Conservation (phyloP, 2,329 filamentous ascomycete species). For the Torrubiella hemipterigena region DNA sequence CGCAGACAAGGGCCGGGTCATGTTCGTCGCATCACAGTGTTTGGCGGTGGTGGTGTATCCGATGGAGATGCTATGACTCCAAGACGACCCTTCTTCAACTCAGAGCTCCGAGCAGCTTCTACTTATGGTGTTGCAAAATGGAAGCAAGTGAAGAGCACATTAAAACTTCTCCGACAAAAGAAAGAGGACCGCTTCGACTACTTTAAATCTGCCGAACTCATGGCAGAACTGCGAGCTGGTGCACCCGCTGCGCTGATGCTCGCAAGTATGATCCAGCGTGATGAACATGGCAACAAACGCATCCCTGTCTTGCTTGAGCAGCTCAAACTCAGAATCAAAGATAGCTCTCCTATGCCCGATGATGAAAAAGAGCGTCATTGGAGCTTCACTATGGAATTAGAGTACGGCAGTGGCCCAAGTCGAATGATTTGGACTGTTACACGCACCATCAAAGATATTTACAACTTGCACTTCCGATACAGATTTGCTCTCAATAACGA, state of each 20-base stretch:
- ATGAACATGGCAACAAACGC: conserved; percentile 88
- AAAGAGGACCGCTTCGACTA: conserved; percentile 87
- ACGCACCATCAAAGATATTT: conserved; percentile 77
- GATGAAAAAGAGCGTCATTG: conserved; percentile 59
- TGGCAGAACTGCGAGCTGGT: conserved; percentile 87
- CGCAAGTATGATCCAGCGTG: conserved; percentile 94
- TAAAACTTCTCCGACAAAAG: conserved; percentile 67
- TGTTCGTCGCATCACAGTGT: conserved; percentile 52
- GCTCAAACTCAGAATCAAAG: conserved; percentile 74
- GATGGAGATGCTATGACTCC: conserved; percentile 49
- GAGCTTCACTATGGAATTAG: conserved; percentile 81
- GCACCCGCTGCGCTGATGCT: conserved; percentile 88
- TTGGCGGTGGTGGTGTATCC: conserved; percentile 52
- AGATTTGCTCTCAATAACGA: conserved; percentile 77
- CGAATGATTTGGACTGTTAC: conserved; percentile 95
- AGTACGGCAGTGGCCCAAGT: conserved; percentile 91
- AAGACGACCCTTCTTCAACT: conserved; percentile 43
- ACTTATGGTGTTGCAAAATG: conserved; percentile 75
- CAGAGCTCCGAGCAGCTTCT: conserved; percentile 58
- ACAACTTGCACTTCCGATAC: conserved; percentile 88
- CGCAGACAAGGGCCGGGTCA: conserved; percentile 52
- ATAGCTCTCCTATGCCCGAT: conserved; percentile 60
- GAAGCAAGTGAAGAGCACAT: conserved; percentile 82
- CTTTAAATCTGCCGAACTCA: conserved; percentile 88
- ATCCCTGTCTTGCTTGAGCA: conserved; percentile 94